Conservation (phyloP, 805 yeast species). For the Wickerhamiella allomyrinae region DNA sequence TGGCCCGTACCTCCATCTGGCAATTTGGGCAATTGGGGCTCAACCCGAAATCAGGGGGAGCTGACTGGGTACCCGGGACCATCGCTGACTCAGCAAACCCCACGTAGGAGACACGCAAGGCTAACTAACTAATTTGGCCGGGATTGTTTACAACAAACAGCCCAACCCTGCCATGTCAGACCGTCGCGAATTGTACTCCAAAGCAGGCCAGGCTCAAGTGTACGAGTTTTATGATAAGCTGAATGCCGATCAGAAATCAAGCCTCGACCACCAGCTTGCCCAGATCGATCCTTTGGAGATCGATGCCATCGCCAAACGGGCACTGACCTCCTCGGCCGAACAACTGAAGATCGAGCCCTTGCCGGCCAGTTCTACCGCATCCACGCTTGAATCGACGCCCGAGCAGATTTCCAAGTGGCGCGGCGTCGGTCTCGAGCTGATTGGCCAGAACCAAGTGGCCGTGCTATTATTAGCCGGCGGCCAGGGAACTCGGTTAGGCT, state of each 20-base stretch:
- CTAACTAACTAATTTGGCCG: too few relatives aligned
- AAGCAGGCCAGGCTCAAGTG: slow-evolving; percentile 30
- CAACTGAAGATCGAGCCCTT: slow-evolving; percentile 18
- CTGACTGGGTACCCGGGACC: too few relatives aligned
- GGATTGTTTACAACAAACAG: too few relatives aligned
- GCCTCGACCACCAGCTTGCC: slow-evolving; percentile 23
- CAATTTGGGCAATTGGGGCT: too few relatives aligned
- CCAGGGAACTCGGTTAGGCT: slow-evolving; percentile 92
- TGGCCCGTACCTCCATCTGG: too few relatives aligned
- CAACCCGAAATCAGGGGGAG: too few relatives aligned
- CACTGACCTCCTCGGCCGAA: slow-evolving; percentile 5
- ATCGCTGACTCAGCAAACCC: too few relatives aligned
- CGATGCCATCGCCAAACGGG: slow-evolving; percentile 18
- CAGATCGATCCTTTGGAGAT: slow-evolving; percentile 26
- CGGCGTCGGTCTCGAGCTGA: slow-evolving; percentile 49
- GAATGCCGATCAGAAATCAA: slow-evolving; percentile 14
- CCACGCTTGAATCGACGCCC: slow-evolving; percentile 20
- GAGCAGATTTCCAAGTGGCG: slow-evolving; percentile 30
- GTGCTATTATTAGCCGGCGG: slow-evolving; percentile 96
- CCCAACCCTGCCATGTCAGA: not conserved
- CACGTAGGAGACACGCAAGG: too few relatives aligned
- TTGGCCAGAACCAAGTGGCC: slow-evolving; percentile 62
- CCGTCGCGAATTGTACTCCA: slow-evolving; percentile 17
- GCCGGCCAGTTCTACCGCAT: slow-evolving; percentile 21
- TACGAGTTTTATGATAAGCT: slow-evolving; percentile 26